Conservation (phyloP, 2,329 filamentous ascomycete genomes). For the Arthrobotrys pseudoclavata region DNA sequence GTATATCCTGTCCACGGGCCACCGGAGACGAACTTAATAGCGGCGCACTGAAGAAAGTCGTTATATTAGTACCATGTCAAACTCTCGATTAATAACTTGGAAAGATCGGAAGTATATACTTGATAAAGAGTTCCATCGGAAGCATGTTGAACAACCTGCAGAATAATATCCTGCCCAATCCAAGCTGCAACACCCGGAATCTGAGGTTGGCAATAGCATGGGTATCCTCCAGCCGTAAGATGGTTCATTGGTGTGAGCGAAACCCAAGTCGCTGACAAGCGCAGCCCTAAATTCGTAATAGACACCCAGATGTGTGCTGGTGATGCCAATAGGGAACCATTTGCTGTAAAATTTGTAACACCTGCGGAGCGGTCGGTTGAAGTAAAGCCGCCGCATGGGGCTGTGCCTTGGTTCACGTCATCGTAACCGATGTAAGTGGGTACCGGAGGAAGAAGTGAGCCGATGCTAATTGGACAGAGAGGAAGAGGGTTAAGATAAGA, state of each 20-base stretch:
- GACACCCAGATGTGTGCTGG: conserved; percentile 19
- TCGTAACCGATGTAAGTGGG: conserved; percentile 18
- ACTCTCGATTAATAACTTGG: not conserved
- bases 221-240: conserved; percentile 11
- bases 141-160: conserved; percentile 32
- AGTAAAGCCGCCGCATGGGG: conserved; percentile 20
- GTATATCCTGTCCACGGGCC: conserved; percentile 20
- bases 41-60: conserved; percentile 8
- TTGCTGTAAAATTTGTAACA: conserved; percentile 16
- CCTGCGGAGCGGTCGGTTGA: conserved; percentile 8
- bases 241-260: conserved; percentile 11
- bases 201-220: conserved; percentile 21
- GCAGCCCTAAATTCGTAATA: conserved; percentile 18
- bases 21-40: conserved; percentile 29
- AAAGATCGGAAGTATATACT: not conserved
- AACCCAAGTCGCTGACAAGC: conserved; percentile 16
- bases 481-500: not conserved
- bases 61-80: not conserved
- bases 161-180: conserved; percentile 10
- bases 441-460: conserved; percentile 24
- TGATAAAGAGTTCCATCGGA: conserved; percentile 30
- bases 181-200: conserved; percentile 23
- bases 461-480: not conserved
- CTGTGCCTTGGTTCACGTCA: not conserved
- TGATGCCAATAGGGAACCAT: conserved; percentile 27